Evolutionary conservation across 1,284 basidiomycete genomes (phyloP).

Genomic region (Erythrobasidium hasegawianum): DNA sequence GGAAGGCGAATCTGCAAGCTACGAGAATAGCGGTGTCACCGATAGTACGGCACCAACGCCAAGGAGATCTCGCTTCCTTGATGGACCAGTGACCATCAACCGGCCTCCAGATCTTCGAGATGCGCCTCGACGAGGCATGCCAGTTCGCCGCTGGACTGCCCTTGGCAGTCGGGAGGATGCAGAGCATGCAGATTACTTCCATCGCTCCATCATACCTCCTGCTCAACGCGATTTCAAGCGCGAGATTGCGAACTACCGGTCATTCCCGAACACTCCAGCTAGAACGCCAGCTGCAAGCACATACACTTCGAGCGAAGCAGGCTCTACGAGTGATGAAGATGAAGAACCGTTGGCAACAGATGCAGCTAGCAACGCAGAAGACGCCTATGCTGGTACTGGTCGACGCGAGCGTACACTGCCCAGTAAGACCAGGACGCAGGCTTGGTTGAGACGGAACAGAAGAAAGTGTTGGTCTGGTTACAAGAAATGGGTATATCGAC

Average conservation of each 20-base stretch:
- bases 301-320: constrained; percentile 40
- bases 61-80: constrained; percentile 13
- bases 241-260: constrained; percentile 35
- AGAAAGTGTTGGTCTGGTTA: constrained; percentile 23
- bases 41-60: constrained; percentile 2
- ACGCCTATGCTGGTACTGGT: constrained; percentile 40
- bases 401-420: constrained; percentile 10
- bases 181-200: constrained; percentile 25
- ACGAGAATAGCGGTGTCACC: not conserved
- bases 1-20: not conserved
- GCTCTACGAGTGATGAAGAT: constrained; percentile 5
- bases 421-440: constrained; percentile 16
- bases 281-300: constrained; percentile 36
- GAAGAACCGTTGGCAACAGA: constrained; percentile 23
- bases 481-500: constrained; percentile 32
- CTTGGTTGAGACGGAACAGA: constrained; percentile 9
- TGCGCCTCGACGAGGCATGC: not conserved
- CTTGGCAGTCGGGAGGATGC: constrained; percentile 16
- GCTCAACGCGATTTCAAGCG: constrained; percentile 13
- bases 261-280: constrained; percentile 44
- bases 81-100: constrained; percentile 23
- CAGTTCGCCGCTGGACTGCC: constrained; percentile 28
- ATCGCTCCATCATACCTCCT: constrained; percentile 8
- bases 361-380: constrained; percentile 40
- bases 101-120: constrained; percentile 24